These are phyloP conservation scores for Apiotrichum veenhuisii DNA, from an alignment of 1,284 basidiomycete genomes.

Conservation along the genomic window DNA sequence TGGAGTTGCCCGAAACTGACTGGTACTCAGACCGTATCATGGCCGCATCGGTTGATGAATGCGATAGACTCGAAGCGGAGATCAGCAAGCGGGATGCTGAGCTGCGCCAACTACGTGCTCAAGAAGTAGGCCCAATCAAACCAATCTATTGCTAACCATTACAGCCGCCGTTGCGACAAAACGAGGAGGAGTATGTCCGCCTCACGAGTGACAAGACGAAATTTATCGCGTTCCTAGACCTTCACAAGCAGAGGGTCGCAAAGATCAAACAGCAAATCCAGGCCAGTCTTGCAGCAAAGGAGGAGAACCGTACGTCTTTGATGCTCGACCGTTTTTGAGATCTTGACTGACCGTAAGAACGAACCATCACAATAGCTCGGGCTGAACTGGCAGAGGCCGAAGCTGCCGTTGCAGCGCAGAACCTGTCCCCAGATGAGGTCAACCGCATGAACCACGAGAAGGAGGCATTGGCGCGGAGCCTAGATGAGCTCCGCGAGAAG, in stretches of 20 bases:
- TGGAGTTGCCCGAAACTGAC: background rate
- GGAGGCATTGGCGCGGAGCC: constrained; percentile 62
- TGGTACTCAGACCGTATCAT: constrained; percentile 31
- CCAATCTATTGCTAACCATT: background rate
- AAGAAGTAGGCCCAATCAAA: constrained; percentile 33
- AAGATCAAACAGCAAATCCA: constrained; percentile 36
- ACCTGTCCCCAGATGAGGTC: constrained; percentile 79
- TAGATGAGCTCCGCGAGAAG: constrained; percentile 71
- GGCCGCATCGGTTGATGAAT: constrained; percentile 31
- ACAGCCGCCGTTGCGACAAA: background rate
- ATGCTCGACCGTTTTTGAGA: too few relatives aligned
- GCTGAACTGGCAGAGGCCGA: constrained; percentile 61
- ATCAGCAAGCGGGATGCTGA: constrained; percentile 30
- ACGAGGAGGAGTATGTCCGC: constrained; percentile 44
- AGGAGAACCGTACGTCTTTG: constrained; percentile 30
- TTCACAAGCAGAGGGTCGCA: constrained; percentile 42
- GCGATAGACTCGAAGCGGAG: constrained; percentile 34
- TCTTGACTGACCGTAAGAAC: constrained; percentile 5
- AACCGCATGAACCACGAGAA: constrained; percentile 79
- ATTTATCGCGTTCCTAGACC: constrained; percentile 43
- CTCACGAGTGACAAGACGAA: constrained; percentile 47
- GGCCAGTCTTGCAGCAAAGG: constrained; percentile 28
- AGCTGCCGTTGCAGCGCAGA: constrained; percentile 70
- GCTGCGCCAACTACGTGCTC: constrained; percentile 36
- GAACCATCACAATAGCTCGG: constrained; percentile 7